These are phyloP conservation scores for Pestalotiopsis sp. DNA, from an alignment of 2,329 filamentous ascomycete species.

Conservation along the genomic window DNA sequence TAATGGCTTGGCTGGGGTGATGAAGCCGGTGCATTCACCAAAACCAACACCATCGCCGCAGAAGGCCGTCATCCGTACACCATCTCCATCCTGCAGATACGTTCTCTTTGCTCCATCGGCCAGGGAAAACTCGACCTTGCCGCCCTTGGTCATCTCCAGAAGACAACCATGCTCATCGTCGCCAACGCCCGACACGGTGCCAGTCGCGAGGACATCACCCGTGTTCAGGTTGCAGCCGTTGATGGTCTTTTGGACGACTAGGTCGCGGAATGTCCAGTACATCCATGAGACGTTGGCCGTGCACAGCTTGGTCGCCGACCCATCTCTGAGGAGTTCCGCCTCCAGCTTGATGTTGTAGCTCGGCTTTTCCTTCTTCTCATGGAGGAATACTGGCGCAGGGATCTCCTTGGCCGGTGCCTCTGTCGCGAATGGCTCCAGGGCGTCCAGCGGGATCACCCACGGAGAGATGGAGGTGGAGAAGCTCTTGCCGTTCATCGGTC, in stretches of 20 bases:
- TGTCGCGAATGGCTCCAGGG: constrained; percentile 61
- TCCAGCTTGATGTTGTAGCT: constrained; percentile 35
- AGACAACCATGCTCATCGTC: constrained; percentile 40
- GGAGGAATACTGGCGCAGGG: constrained; percentile 33
- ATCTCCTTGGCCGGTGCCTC: constrained; percentile 25
- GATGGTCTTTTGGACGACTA: constrained; percentile 39
- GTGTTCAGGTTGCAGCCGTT: constrained; percentile 39
- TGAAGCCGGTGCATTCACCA: constrained; percentile 34
- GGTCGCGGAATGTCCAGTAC: constrained; percentile 41
- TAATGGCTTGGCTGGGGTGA: constrained; percentile 19
- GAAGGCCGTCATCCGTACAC: constrained; percentile 38
- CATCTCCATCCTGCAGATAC: constrained; percentile 43
- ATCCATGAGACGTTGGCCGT: constrained; percentile 32
- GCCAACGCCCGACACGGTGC: constrained; percentile 40
- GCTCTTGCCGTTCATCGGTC: constrained; percentile 63
- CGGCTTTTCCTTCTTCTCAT: constrained; percentile 33
- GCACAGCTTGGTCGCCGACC: constrained; percentile 29
- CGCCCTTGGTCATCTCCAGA: constrained; percentile 41
- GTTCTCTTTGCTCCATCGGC: constrained; percentile 32
- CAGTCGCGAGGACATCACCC: constrained; percentile 44
- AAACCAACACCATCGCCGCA: constrained; percentile 45
- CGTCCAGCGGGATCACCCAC: constrained; percentile 64
- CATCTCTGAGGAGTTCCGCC: constrained; percentile 18
- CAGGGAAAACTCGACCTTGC: constrained; percentile 31
- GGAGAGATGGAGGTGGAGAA: constrained; percentile 63